Conservation (phyloP, 2,329 filamentous ascomycete genomes). For the Elsinoe ampelina region DNA sequence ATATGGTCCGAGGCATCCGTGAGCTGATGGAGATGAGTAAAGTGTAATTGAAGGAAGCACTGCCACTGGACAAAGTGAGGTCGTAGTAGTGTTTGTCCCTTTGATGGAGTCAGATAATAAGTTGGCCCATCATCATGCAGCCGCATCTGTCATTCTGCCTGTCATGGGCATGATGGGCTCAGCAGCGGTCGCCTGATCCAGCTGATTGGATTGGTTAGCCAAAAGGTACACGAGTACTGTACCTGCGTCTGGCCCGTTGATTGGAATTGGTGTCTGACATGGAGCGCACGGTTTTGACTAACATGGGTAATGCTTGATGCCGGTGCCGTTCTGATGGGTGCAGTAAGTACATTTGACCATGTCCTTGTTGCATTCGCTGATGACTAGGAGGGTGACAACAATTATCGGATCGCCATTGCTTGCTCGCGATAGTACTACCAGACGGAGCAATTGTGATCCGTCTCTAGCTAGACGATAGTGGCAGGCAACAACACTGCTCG, state of each 20-base stretch:
- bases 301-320: background rate
- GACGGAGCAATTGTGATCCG: background rate
- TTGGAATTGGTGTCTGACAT: background rate
- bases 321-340: background rate
- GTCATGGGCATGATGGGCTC: too few species aligned
- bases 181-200: background rate
- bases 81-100: background rate
- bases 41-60: background rate
- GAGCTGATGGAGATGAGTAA: background rate
- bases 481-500: background rate
- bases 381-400: background rate
- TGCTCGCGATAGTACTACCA: background rate
- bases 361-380: constrained; percentile 1
- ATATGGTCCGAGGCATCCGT: background rate
- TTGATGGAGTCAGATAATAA: background rate
- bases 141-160: constrained; percentile 6
- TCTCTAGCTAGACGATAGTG: background rate
- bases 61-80: background rate
- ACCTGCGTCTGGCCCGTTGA: background rate
- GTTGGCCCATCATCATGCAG: background rate
- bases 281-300: background rate
- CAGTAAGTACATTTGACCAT: background rate
- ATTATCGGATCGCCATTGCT: background rate
- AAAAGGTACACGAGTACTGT: constrained; percentile 1
- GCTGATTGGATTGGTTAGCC: background rate